Percentiles rank a stretch among this genome's conserved stretches.
Conservation (phyloP, 345 rosid species). For the Anacardium occidentale region DNA sequence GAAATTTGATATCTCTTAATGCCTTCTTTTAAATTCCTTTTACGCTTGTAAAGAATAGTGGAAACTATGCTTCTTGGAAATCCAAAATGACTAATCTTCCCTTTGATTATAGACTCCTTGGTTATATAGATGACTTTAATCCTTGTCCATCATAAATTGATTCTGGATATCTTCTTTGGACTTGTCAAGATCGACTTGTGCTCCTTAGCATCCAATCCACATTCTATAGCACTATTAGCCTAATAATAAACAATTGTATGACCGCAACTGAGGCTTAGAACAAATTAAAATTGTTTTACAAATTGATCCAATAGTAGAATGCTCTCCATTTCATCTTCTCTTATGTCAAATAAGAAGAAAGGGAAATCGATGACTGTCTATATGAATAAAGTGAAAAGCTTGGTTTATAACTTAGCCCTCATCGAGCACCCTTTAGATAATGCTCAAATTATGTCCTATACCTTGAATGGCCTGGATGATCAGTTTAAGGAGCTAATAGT, state of each 20-base stretch:
- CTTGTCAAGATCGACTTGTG: background rate
- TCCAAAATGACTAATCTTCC: conserved; percentile 3
- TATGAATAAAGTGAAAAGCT: no score
- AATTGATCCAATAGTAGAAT: no score
- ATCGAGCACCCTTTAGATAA: background rate
- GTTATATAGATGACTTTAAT: background rate
- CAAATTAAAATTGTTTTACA: background rate
- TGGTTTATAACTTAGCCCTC: no score
- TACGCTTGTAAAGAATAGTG: no score
- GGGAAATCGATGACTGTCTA: no score
- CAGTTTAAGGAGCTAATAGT: background rate
- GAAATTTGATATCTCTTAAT: conserved; percentile 11
- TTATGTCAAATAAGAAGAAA: no score
- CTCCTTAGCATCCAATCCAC: background rate
- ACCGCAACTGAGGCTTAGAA: conserved; percentile 18
- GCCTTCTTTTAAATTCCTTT: background rate
- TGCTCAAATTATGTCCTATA: background rate
- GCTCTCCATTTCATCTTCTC: no score
- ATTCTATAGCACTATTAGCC: background rate
- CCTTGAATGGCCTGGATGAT: background rate
- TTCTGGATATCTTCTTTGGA: no score
- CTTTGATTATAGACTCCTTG: conserved; percentile 4
- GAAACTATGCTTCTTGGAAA: no score
- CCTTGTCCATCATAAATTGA: background rate
- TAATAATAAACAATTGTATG: conserved; percentile 1